Conservation (phyloP, 2,329 filamentous ascomycete species). For the Alternaria tenuissima region DNA sequence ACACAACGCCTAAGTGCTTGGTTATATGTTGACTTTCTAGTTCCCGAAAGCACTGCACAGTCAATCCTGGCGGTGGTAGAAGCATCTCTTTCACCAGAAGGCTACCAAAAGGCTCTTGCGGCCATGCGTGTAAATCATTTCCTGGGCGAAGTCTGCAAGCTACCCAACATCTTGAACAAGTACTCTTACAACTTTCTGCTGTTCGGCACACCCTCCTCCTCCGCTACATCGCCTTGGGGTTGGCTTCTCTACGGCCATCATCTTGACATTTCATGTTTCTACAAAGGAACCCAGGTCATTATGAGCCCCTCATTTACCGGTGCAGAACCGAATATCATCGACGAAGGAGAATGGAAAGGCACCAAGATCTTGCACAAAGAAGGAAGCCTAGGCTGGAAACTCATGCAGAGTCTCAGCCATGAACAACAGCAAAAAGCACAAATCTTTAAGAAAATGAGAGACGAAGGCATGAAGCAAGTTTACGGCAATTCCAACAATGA, state of each 20-base stretch:
- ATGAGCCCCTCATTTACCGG: slow-evolving; percentile 80
- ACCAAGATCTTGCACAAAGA: slow-evolving; percentile 72
- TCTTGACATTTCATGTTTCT: slow-evolving; percentile 75
- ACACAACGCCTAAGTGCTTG: background rate
- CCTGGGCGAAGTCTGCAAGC: slow-evolving; percentile 71
- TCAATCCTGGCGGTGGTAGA: slow-evolving; percentile 65
- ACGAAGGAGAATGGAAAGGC: slow-evolving; percentile 68
- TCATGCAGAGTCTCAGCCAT: slow-evolving; percentile 70
- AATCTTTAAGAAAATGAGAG: slow-evolving; percentile 67
- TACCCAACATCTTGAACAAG: slow-evolving; percentile 73
- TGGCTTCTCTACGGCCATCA: slow-evolving; percentile 82
- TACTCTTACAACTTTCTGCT: slow-evolving; percentile 79
- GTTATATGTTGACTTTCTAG: slow-evolving; percentile 16
- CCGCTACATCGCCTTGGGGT: slow-evolving; percentile 68
- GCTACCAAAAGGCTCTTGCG: slow-evolving; percentile 72
- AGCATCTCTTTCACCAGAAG: slow-evolving; percentile 70
- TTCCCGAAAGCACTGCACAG: slow-evolving; percentile 40
- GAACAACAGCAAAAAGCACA: slow-evolving; percentile 62
- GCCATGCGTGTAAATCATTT: slow-evolving; percentile 81
- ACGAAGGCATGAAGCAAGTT: slow-evolving; percentile 68
- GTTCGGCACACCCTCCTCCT: slow-evolving; percentile 68
- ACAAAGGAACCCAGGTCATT: slow-evolving; percentile 71
- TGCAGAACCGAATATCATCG: slow-evolving; percentile 80
- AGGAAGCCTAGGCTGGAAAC: slow-evolving; percentile 68
- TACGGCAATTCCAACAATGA: slow-evolving; percentile 38